Percentiles rank a stretch among this genome's conserved stretches.
Conservation (phyloP, 371 early-diverging fungal species). For the Apophysomyces ossiformis region DNA sequence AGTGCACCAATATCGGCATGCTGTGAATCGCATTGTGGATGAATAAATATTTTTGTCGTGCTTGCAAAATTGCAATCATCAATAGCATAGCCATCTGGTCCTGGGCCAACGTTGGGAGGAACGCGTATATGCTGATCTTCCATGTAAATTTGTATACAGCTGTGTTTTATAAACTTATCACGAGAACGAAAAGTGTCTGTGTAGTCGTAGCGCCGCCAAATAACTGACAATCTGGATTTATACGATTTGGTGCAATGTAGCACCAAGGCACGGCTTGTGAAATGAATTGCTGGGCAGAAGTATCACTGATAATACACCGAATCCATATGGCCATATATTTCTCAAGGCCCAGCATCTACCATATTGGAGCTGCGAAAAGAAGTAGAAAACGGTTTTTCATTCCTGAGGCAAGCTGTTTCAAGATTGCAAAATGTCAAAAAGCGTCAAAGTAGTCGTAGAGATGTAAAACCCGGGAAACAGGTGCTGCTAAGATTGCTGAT, state of each 20-base stretch:
- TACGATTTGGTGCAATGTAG: not conserved
- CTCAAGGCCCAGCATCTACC: not conserved
- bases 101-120: not conserved
- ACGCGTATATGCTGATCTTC: slow-evolving; percentile 5
- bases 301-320: not conserved
- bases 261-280: not conserved
- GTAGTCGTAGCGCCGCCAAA: not conserved
- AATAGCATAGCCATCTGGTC: not conserved
- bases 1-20: not conserved
- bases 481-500: not conserved
- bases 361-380: not conserved
- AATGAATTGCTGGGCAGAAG: not conserved
- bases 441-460: not conserved
- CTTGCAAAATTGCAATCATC: not conserved
- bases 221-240: slow-evolving; percentile 2
- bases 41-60: not conserved
- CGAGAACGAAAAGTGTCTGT: not conserved
- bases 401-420: not conserved
- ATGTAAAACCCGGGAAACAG: not conserved
- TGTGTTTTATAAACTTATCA: not conserved
- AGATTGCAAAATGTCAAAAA: not conserved
- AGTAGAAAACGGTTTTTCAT: not conserved
- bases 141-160: not conserved
- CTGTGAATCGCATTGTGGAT: not conserved
- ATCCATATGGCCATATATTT: not conserved